These are phyloP conservation scores for Herpetomonas samuelpessoai DNA, from an alignment of 208 protist genomes.

Conservation along the genomic window DNA sequence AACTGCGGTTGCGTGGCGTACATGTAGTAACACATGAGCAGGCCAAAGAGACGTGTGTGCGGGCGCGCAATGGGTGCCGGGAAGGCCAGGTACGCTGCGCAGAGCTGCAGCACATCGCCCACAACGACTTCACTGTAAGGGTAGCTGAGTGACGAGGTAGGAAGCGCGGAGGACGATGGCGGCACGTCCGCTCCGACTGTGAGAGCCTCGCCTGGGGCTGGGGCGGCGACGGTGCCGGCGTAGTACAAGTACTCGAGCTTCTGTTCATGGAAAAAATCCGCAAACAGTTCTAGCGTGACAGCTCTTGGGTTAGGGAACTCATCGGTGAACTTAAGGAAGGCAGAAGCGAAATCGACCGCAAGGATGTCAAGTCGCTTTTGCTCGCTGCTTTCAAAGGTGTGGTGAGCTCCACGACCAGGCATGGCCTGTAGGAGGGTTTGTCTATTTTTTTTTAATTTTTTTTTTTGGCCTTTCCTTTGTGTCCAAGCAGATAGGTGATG, in stretches of 20 bases:
- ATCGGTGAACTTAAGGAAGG: conserved; percentile 37
- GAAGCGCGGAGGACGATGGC: not conserved
- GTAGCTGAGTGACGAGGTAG: conserved; percentile 27
- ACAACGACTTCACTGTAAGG: conserved; percentile 46
- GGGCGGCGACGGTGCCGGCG: conserved; percentile 37
- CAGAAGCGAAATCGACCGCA: conserved; percentile 43
- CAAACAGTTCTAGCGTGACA: conserved; percentile 44
- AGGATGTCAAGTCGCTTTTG: conserved; percentile 34
- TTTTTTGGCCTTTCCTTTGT: no score
- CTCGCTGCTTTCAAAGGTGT: conserved; percentile 1
- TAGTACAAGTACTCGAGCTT: conserved; percentile 75
- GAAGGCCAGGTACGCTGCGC: conserved; percentile 58
- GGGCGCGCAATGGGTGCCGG: conserved; percentile 29
- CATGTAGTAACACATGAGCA: conserved; percentile 58
- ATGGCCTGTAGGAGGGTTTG: no score
- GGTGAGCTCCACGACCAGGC: no score
- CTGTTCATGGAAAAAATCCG: conserved; percentile 38
- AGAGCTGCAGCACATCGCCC: conserved; percentile 54
- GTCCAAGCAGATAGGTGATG: no score
- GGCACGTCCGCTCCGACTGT: not conserved
- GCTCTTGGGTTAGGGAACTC: conserved; percentile 19
- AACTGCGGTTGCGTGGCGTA: conserved; percentile 56
- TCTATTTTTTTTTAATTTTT: no score
- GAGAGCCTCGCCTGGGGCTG: no score
- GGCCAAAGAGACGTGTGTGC: conserved; percentile 48